Conservation (phyloP, 2,329 filamentous ascomycete species). For the Aureobasidium sp. region DNA sequence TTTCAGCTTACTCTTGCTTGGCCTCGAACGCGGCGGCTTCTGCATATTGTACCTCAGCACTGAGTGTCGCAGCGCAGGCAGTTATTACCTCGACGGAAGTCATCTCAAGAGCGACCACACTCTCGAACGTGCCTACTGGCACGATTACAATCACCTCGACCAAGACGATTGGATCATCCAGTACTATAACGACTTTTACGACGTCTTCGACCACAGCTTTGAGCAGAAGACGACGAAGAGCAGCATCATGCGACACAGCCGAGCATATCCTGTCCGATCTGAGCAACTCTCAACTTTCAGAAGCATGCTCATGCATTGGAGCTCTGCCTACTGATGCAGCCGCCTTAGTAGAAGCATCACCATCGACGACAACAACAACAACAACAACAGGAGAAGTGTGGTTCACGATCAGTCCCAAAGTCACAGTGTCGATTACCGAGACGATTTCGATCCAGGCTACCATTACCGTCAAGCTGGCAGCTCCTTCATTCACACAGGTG, state of each 20-base stretch:
- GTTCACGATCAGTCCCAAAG: conserved; percentile 16
- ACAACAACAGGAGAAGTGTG: conserved; percentile 6
- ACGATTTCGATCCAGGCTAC: conserved; percentile 19
- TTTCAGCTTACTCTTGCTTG: conserved; percentile 9
- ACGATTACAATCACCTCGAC: conserved; percentile 1
- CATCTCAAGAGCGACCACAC: neutral
- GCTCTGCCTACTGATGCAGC: conserved; percentile 1
- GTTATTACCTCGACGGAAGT: neutral
- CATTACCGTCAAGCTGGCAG: conserved; percentile 22
- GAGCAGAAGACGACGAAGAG: neutral
- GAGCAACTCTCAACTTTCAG: neutral
- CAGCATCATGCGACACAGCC: neutral
- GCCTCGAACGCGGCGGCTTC: conserved; percentile 5
- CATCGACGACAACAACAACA: conserved; percentile 16
- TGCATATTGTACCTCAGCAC: conserved; percentile 10
- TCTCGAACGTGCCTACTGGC: neutral
- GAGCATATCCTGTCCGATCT: neutral
- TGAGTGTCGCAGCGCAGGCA: neutral
- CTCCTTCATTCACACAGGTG: conserved; percentile 24
- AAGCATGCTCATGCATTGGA: conserved; percentile 12
- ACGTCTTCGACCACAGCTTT: neutral
- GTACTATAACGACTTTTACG: neutral
- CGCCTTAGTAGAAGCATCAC: neutral
- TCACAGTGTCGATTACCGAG: conserved; percentile 17
- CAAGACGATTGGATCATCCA: neutral